These are phyloP conservation scores for Inonotus hispidus DNA, from an alignment of 1,284 basidiomycete species.

Conservation along the genomic window DNA sequence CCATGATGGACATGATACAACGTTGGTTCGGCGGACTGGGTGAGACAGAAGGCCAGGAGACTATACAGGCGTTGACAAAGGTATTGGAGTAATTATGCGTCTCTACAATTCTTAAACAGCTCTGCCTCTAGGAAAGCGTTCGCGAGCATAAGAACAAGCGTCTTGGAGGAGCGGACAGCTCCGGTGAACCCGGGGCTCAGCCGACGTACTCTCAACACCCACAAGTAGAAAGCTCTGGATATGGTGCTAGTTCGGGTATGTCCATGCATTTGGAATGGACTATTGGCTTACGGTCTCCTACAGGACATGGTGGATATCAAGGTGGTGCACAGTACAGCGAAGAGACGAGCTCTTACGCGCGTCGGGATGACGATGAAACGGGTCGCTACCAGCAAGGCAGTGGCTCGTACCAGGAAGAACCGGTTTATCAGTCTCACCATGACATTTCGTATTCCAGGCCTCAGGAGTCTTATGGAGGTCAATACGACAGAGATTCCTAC, in stretches of 20 bases:
- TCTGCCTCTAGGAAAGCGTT: constrained; percentile 32
- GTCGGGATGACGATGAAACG: constrained; percentile 3
- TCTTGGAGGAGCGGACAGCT: constrained; percentile 31
- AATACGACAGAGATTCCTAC: neutral
- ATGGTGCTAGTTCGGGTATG: neutral
- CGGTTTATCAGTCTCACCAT: constrained; percentile 1
- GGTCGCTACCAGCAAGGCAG: constrained; percentile 8
- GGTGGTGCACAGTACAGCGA: neutral
- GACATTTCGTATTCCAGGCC: neutral
- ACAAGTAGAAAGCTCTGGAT: neutral
- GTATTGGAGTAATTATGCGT: constrained; percentile 23
- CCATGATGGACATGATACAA: constrained; percentile 57
- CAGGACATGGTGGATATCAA: constrained; percentile 3
- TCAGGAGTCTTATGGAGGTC: neutral
- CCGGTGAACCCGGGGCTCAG: constrained; percentile 15
- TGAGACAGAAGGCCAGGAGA: constrained; percentile 36
- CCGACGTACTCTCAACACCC: constrained; percentile 1
- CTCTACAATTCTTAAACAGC: neutral
- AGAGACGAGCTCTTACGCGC: constrained; percentile 6
- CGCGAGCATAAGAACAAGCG: constrained; percentile 36
- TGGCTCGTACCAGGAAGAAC: constrained; percentile 5
- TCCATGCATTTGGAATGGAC: neutral
- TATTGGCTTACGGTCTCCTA: neutral
- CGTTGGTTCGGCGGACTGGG: constrained; percentile 53
- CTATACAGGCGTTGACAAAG: constrained; percentile 46